Evolutionary conservation across 2,329 filamentous ascomycete genomes (phyloP).

Genomic region (Leptographium flavum): DNA sequence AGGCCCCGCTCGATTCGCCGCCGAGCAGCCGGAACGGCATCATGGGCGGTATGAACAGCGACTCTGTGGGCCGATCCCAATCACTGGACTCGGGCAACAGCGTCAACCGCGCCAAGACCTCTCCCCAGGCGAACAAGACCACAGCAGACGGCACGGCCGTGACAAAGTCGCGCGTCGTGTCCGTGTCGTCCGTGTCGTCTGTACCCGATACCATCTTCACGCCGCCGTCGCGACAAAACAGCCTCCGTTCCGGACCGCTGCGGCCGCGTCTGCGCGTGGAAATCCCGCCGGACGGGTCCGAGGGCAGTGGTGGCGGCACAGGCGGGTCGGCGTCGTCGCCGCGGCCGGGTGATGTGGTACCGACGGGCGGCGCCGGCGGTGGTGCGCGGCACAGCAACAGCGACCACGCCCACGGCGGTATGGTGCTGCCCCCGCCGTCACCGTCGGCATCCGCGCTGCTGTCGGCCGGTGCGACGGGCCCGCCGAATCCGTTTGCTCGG

Average conservation of each 20-base stretch:
- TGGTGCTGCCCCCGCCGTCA: slow-evolving; percentile 84
- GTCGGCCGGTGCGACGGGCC: slow-evolving; percentile 81
- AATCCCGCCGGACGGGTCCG: slow-evolving; percentile 79
- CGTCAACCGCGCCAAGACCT: slow-evolving; percentile 14
- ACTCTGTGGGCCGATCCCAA: not conserved
- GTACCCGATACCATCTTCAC: slow-evolving; percentile 50
- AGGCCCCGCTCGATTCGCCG: slow-evolving; percentile 7
- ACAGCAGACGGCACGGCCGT: slow-evolving; percentile 33
- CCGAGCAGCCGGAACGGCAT: slow-evolving; percentile 1
- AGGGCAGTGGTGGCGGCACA: slow-evolving; percentile 58
- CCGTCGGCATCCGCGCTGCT: slow-evolving; percentile 75
- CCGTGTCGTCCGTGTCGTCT: slow-evolving; percentile 41
- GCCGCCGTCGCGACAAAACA: slow-evolving; percentile 67
- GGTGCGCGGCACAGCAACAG: slow-evolving; percentile 27
- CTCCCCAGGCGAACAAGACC: slow-evolving; percentile 39
- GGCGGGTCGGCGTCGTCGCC: slow-evolving; percentile 54
- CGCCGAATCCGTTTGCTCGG: slow-evolving; percentile 88
- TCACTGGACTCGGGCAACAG: slow-evolving; percentile 7
- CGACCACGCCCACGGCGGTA: slow-evolving; percentile 33
- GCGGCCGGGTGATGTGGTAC: slow-evolving; percentile 37
- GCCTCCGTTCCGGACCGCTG: slow-evolving; percentile 48
- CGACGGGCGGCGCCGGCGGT: slow-evolving; percentile 44
- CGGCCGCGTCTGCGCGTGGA: slow-evolving; percentile 82
- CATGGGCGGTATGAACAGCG: not conserved
- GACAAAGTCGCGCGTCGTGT: slow-evolving; percentile 22